Base-by-base conservation (phyloP, 306 rosid genomes). In the Lotus japonicus region DNA sequence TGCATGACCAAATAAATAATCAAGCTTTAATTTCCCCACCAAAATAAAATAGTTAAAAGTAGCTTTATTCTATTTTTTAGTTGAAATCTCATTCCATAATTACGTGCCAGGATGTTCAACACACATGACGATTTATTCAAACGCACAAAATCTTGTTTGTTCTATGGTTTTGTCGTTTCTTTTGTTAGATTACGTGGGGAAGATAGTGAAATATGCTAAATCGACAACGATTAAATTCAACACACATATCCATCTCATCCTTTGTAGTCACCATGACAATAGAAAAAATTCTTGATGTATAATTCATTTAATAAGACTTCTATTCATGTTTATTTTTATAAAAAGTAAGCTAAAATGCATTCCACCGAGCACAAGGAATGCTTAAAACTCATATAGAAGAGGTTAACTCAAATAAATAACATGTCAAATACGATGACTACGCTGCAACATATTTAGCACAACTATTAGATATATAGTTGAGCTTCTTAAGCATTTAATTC, bases 151-250 rank as follows among this genome's bases (percentile, higher is more conserved):
- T 85, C 86, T 74, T 61, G 54, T 87, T 82, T 83, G 87, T 85
- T 89, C 85, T 57, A 66, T 75, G 56, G 75, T 33, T 33, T 85
- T 87, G 95, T 87, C 91, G 66, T 85, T 87, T 82, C 86, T 71
- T 56, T 67, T 41, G 81, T 74, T 80, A 82, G 67, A 73, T 33
- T 74, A 28, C 7, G 57, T 16, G n/a, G 26, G 26, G 26, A 21
- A 21, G 26, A 3, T 21, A 1, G 26, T 21, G 26, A 1, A 21
- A 21, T 21, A 21, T 21, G 26, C 26, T 1, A 21, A n/a, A n/a
- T n/a, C n/a, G 26, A 21, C 26, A 21, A 21, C 2, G 26, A 21
- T 21, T 21, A 1, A 21, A 21, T 21, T 21, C 26, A 21, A 21
- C 26, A 21, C 26, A 21, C 26, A 15, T 16, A 72, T 13, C 23